phyloP scores from a whole-genome alignment of 768 basidiomycete species.

The Hypholoma sublateritium region DNA sequence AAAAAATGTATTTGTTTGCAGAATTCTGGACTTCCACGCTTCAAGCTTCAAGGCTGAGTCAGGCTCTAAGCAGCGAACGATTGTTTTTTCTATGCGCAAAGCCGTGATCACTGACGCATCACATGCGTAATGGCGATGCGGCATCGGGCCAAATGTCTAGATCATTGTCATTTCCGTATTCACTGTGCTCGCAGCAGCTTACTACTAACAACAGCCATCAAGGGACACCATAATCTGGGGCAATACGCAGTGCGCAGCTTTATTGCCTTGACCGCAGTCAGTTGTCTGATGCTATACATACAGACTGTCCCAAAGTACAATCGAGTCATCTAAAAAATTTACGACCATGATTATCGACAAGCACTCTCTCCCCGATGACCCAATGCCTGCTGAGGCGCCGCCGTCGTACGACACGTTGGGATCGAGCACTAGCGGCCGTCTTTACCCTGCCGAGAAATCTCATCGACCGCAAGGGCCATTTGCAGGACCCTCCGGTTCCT shows the following conservation, averaged over 20 bases:
- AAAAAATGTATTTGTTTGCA: no score
- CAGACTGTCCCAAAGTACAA: neutral
- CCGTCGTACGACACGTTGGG: slow-evolving; percentile 37
- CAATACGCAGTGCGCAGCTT: neutral
- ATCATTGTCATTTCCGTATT: slow-evolving; percentile 4
- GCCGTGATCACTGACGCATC: no score
- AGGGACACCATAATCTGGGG: neutral
- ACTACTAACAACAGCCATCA: neutral
- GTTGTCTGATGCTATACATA: neutral
- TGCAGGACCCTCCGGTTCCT: slow-evolving; percentile 1
- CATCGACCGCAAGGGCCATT: neutral
- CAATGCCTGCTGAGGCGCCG: slow-evolving; percentile 36
- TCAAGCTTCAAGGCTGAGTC: no score
- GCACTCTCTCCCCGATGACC: slow-evolving; percentile 35
- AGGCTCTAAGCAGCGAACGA: no score
- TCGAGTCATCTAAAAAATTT: neutral
- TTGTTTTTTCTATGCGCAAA: neutral
- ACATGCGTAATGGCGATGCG: slow-evolving; percentile 2
- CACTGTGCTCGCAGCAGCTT: slow-evolving; percentile 1
- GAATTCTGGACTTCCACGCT: no score
- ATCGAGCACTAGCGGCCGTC: neutral
- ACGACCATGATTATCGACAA: slow-evolving; percentile 29
- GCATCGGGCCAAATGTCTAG: neutral
- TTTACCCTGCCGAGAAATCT: slow-evolving; percentile 6
- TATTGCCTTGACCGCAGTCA: neutral